A percentile compares a stretch with the other conserved stretches of the same genome.
Evolutionary conservation across 306 rosid species (phyloP).

Genomic region (Elaeagnus macrophylla): DNA sequence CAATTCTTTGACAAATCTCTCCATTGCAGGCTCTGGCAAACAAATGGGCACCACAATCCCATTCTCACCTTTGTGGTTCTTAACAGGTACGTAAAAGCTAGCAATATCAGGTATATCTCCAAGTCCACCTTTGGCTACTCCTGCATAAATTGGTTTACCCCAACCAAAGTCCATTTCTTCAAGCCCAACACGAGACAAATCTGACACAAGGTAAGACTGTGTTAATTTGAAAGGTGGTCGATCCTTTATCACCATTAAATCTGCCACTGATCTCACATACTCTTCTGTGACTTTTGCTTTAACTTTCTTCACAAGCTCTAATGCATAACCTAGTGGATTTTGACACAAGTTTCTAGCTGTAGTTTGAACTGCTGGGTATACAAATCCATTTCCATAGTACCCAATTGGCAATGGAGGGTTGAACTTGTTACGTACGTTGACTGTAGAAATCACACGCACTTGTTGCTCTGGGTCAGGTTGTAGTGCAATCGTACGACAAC

Average conservation of each 20-base stretch:
- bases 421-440: constrained; percentile 1
- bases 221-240: constrained; percentile 2
- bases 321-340: constrained; percentile 13
- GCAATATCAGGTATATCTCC: background rate
- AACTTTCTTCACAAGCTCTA: constrained; percentile 19
- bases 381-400: constrained; percentile 25
- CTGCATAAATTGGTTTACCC: constrained; percentile 37
- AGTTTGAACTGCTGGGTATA: constrained; percentile 4
- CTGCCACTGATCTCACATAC: constrained; percentile 33
- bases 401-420: constrained; percentile 7
- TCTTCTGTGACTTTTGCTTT: constrained; percentile 23
- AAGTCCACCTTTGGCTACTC: constrained; percentile 11
- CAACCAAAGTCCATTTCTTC: constrained; percentile 38
- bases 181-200: background rate
- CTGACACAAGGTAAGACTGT: constrained; percentile 15
- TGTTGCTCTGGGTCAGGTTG: constrained; percentile 9
- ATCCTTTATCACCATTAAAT: constrained; percentile 25
- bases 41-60: constrained; percentile 25
- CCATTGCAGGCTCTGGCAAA: constrained; percentile 33
- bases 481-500: constrained; percentile 18
- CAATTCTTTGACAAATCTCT: constrained; percentile 16
- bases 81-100: background rate
- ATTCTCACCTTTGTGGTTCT: constrained; percentile 23
- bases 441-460: constrained; percentile 4
- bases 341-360: background rate